These are phyloP conservation scores for Bipolaris bicolor DNA, from an alignment of 2,329 filamentous ascomycete species.

Conservation along the genomic window DNA sequence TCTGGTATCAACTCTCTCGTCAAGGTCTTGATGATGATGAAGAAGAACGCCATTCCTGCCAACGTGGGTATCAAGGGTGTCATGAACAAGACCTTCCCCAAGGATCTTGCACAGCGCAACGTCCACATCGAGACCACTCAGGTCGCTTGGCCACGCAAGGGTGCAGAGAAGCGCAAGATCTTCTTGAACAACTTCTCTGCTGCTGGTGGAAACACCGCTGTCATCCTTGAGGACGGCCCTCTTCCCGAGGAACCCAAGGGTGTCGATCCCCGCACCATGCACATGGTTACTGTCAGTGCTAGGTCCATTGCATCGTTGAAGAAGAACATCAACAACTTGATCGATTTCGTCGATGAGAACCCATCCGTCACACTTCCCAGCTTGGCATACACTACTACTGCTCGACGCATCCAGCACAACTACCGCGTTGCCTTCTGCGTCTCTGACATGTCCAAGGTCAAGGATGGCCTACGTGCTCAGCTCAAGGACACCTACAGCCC, in stretches of 20 bases:
- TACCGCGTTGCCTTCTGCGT: constrained; percentile 58
- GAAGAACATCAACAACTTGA: constrained; percentile 57
- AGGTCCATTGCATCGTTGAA: constrained; percentile 59
- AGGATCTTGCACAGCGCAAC: constrained; percentile 59
- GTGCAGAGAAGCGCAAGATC: constrained; percentile 56
- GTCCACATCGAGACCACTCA: constrained; percentile 58
- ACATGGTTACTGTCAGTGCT: constrained; percentile 58
- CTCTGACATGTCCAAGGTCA: constrained; percentile 55
- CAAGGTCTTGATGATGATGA: constrained; percentile 62
- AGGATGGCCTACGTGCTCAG: constrained; percentile 54
- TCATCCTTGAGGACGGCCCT: constrained; percentile 60
- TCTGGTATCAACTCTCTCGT: constrained; percentile 61
- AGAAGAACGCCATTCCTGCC: constrained; percentile 60
- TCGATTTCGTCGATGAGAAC: constrained; percentile 55
- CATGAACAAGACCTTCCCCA: constrained; percentile 62
- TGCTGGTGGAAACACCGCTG: constrained; percentile 60
- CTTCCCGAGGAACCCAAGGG: constrained; percentile 49
- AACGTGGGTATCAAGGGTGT: constrained; percentile 63
- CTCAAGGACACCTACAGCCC: constrained; percentile 59
- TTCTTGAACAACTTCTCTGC: constrained; percentile 63
- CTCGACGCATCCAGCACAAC: constrained; percentile 61
- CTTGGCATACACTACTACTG: constrained; percentile 60
- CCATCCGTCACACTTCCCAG: constrained; percentile 54
- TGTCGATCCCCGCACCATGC: constrained; percentile 54
- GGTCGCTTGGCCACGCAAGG: constrained; percentile 55